A percentile compares a stretch with the other conserved stretches of the same genome.
phyloP scores from a whole-genome alignment of 805 yeast genomes.

The Jamesozyma spencerorum region DNA sequence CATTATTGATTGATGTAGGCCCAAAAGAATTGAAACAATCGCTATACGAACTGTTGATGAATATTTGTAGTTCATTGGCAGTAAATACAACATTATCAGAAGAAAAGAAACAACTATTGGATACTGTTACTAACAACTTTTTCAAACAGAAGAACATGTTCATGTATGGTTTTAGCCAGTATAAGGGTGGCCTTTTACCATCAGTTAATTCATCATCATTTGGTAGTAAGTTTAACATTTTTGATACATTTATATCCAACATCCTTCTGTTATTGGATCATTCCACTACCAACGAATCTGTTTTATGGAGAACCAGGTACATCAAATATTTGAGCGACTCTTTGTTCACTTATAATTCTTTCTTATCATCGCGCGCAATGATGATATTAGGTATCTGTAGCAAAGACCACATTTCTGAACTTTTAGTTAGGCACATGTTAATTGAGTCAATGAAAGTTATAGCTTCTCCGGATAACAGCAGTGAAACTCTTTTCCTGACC shows the following conservation, averaged over 20 bases:
- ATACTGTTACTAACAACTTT: slow-evolving; percentile 34
- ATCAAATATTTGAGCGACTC: slow-evolving; percentile 53
- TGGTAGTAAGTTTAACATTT: slow-evolving; percentile 32
- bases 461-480: slow-evolving; percentile 27
- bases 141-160: slow-evolving; percentile 57
- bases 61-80: slow-evolving; percentile 60
- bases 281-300: slow-evolving; percentile 37
- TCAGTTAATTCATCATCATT: slow-evolving; percentile 32
- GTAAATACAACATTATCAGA: slow-evolving; percentile 44
- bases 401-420: slow-evolving; percentile 52
- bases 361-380: slow-evolving; percentile 58
- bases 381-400: slow-evolving; percentile 63
- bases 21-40: slow-evolving; percentile 48
- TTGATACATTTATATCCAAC: slow-evolving; percentile 52
- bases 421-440: slow-evolving; percentile 31
- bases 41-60: slow-evolving; percentile 52
- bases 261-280: slow-evolving; percentile 44
- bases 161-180: slow-evolving; percentile 61
- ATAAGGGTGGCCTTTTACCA: slow-evolving; percentile 32
- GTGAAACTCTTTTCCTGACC: slow-evolving; percentile 24
- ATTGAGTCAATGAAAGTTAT: slow-evolving; percentile 29
- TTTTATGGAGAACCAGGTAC: slow-evolving; percentile 59
- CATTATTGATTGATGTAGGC: slow-evolving; percentile 46
- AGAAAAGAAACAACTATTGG: slow-evolving; percentile 34
- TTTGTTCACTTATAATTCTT: slow-evolving; percentile 46